phyloP scores from a whole-genome alignment of 352 stramenopile genomes.

The Plasmopara viticola region DNA sequence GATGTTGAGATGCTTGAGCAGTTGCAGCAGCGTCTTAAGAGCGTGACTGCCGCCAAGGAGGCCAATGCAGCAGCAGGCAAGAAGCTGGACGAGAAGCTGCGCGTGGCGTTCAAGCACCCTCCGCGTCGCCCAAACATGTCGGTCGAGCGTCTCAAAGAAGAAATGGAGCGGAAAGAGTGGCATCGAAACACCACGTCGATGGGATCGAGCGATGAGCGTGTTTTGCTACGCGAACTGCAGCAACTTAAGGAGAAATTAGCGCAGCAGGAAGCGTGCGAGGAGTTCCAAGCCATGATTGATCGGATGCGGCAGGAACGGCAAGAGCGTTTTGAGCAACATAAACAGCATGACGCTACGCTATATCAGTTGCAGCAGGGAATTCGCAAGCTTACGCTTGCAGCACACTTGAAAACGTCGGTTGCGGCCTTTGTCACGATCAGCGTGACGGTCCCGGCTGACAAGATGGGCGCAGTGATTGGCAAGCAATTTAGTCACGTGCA shows the following conservation, averaged over 20 bases:
- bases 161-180: slow-evolving; percentile 57
- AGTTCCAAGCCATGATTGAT: slow-evolving; percentile 63
- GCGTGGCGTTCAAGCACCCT: slow-evolving; percentile 56
- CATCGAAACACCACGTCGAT: slow-evolving; percentile 67
- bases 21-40: slow-evolving; percentile 44
- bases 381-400: slow-evolving; percentile 48
- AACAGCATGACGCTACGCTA: slow-evolving; percentile 39
- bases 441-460: slow-evolving; percentile 48
- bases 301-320: slow-evolving; percentile 45
- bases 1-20: slow-evolving; percentile 46
- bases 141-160: slow-evolving; percentile 39
- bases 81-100: slow-evolving; percentile 67
- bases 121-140: slow-evolving; percentile 54
- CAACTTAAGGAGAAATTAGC: slow-evolving; percentile 48
- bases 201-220: slow-evolving; percentile 63
- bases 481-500: slow-evolving; percentile 53
- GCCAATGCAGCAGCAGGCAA: slow-evolving; percentile 56
- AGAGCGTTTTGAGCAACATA: slow-evolving; percentile 53
- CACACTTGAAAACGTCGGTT: slow-evolving; percentile 28
- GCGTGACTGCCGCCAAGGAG: slow-evolving; percentile 27
- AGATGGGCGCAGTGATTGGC: slow-evolving; percentile 60
- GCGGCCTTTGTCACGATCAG: slow-evolving; percentile 46
- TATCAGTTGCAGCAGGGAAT: slow-evolving; percentile 42
- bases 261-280: slow-evolving; percentile 41
- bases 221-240: slow-evolving; percentile 60